Evolutionary conservation across 768 basidiomycete genomes (phyloP).

Genomic region (Albatrellus ellisii): DNA sequence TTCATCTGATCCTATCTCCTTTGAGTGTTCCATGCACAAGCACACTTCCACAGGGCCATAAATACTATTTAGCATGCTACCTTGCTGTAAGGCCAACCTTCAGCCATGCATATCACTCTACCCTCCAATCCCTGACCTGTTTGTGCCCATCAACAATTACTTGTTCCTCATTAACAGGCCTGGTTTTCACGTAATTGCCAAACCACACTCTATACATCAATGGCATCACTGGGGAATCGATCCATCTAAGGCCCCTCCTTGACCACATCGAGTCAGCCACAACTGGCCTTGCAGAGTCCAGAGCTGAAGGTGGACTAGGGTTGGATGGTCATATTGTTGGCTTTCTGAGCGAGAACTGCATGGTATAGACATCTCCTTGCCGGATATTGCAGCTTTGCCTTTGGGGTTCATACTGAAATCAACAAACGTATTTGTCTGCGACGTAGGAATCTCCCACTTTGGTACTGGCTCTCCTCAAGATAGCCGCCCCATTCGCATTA

Average conservation of each 20-base stretch:
- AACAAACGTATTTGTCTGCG: neutral
- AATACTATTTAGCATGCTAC: too few relatives aligned
- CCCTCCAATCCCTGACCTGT: neutral
- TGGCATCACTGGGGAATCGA: slow-evolving; percentile 31
- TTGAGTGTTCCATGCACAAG: too few relatives aligned
- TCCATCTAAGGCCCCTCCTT: slow-evolving; percentile 34
- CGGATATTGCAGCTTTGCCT: too few relatives aligned
- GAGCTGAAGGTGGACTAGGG: slow-evolving; percentile 41
- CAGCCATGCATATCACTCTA: too few relatives aligned
- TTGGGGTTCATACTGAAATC: neutral
- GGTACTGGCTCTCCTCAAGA: slow-evolving; percentile 32
- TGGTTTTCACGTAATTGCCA: slow-evolving; percentile 24
- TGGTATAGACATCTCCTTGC: slow-evolving; percentile 21
- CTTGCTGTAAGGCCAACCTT: too few relatives aligned
- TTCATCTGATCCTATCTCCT: too few relatives aligned
- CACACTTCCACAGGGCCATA: too few relatives aligned
- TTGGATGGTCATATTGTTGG: slow-evolving; percentile 46
- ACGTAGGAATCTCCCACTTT: slow-evolving; percentile 42
- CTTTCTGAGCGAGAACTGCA: slow-evolving; percentile 55
- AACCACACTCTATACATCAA: slow-evolving; percentile 48
- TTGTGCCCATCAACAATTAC: slow-evolving; percentile 3
- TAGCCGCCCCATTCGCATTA: slow-evolving; percentile 38
- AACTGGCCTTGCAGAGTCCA: slow-evolving; percentile 29
- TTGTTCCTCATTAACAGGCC: slow-evolving; percentile 3
- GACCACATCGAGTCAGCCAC: slow-evolving; percentile 40